Evolutionary conservation across 495 filamentous ascomycete genomes (phyloP), one percentile per base, ranked within the genome.

Genomic region (Mycothermus thermophilus): DNA sequence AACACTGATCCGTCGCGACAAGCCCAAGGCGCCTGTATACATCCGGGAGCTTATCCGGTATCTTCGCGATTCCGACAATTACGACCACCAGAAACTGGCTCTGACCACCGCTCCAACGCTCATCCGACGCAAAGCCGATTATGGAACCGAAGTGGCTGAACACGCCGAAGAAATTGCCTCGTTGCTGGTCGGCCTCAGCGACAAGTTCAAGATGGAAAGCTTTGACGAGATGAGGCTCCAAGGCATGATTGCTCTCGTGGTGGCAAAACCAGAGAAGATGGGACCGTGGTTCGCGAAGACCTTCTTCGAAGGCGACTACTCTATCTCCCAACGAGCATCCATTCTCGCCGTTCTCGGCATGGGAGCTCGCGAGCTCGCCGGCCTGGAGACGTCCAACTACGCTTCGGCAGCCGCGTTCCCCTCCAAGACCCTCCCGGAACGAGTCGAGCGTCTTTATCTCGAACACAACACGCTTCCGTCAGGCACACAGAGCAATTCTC

Each of bases 301-400:
- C 0, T 93, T 88, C 58, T 96, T 93, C 50, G 79, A 80, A 25
- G 92, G 86, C 8, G 92, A 96, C 43, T 82, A 88, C 46, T 93
- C 85, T 0, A 63, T 95, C 30, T 68, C 73, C 0, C 88, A 96
- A 47, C 69, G 90, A 22, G 79, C 78, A 8, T 74, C 79, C 0
- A 66, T 95, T 24, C 76, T 96, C 24, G 80, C 79, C 32, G 75
- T 79, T 4, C 60, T 96, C 12, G 87, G 88, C 10, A 60, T 99
- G 0, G 72, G 77, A 30, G 84, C 82, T n/a, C 71, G 90, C 27
- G 90, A 96, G 54, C 55, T 99, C 2, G 85, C 82, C 0, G 87
- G 90, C 5, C 76, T 80, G 35, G 76, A 77, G 18, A 65, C 70
- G 17, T 79, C 77, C 8, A 78, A 40, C 47, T 73, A 56, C 51